A percentile compares a stretch with the other conserved stretches of the same genome.
These are phyloP conservation scores for Centaurea solstitialis DNA, from an alignment of 129 eudicot species.

Conservation along the genomic window DNA sequence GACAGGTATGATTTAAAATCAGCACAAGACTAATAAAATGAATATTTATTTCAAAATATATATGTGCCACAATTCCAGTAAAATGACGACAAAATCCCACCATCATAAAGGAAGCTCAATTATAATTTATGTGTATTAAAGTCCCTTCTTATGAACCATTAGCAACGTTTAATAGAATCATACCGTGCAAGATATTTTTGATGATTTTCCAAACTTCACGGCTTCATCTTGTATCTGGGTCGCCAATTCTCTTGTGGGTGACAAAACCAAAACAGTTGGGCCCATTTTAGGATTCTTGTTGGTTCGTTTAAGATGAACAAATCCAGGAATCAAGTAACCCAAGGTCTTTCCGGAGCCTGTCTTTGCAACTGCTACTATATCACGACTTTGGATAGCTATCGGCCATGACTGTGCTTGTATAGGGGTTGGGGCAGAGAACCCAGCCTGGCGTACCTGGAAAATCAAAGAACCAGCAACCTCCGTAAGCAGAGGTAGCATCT, in stretches of 20 bases:
- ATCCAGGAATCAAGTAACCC: constrained; percentile 92
- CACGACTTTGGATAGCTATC: constrained; percentile 84
- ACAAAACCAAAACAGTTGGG: constrained; percentile 89
- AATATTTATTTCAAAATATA: neutral
- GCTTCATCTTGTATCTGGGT: constrained; percentile 99
- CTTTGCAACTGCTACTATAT: constrained; percentile 93
- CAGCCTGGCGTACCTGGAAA: constrained; percentile 73
- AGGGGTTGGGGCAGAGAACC: constrained; percentile 92
- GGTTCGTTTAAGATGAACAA: constrained; percentile 65
- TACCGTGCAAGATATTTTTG: constrained; percentile 88
- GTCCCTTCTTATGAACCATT: neutral
- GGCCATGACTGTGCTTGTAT: constrained; percentile 99
- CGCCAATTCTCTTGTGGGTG: constrained; percentile 96
- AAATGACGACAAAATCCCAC: neutral
- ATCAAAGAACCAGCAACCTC: constrained; percentile 34
- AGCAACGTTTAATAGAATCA: neutral
- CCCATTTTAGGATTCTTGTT: constrained; percentile 72
- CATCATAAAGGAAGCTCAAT: neutral
- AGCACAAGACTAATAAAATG: neutral
- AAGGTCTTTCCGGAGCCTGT: constrained; percentile 97
- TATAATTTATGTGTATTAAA: neutral
- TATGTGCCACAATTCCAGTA: neutral
- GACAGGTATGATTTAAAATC: neutral
- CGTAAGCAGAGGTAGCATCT: constrained; percentile 35
- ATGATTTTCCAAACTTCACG: constrained; percentile 75